Conservation (phyloP, 805 yeast species). For the Myxozyma nipponensis region DNA sequence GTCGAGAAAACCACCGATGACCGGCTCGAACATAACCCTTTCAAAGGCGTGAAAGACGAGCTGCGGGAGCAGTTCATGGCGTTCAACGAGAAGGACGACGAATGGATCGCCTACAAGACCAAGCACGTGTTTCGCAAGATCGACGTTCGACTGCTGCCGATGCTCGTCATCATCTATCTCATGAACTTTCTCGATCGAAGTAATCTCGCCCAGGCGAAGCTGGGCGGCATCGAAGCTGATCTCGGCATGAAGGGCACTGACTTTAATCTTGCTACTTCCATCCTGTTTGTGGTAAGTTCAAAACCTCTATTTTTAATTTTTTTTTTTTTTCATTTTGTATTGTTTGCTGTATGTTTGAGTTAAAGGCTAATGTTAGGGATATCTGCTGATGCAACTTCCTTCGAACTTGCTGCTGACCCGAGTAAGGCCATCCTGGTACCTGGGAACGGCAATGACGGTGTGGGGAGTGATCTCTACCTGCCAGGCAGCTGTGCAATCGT, state of each 20-base stretch:
- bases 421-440: conserved; percentile 37
- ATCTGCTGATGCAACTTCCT: conserved; percentile 26
- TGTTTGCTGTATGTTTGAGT: conserved; percentile 39
- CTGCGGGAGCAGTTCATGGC: conserved; percentile 1
- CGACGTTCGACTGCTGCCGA: conserved; percentile 29
- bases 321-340: conserved; percentile 44
- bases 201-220: conserved; percentile 46
- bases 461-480: conserved; percentile 39
- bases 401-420: conserved; percentile 27
- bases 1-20: background rate
- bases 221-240: conserved; percentile 43
- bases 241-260: conserved; percentile 41
- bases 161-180: conserved; percentile 29
- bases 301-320: conserved; percentile 46
- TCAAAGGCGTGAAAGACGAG: background rate
- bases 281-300: conserved; percentile 45
- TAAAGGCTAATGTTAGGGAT: conserved; percentile 40
- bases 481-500: conserved; percentile 34
- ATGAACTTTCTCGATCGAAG: conserved; percentile 44
- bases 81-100: conserved; percentile 16
- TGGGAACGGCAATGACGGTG: conserved; percentile 41
- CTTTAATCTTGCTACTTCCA: conserved; percentile 44
- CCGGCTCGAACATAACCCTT: background rate
- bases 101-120: conserved; percentile 12
- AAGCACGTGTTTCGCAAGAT: conserved; percentile 21